These are phyloP conservation scores for Fragilaria radians DNA, from an alignment of 108 stramenopile genomes.

Conservation along the genomic window DNA sequence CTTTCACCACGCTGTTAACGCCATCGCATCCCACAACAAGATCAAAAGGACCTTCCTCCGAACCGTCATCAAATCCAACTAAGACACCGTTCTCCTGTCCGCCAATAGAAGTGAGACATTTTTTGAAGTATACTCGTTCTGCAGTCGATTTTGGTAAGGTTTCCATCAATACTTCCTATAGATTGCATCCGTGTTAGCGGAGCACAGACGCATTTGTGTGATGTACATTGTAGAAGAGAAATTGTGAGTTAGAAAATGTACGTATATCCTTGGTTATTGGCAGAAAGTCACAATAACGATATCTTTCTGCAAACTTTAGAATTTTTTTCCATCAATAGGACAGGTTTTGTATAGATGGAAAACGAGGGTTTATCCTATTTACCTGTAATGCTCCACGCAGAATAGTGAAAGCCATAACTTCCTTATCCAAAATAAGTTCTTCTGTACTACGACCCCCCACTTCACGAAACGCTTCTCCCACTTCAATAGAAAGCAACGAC, in stretches of 20 bases:
- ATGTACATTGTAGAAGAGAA: no score
- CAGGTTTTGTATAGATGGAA: no score
- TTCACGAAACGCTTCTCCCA: conserved; percentile 33
- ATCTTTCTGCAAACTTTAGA: no score
- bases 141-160: conserved; percentile 24
- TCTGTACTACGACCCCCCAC: conserved; percentile 20
- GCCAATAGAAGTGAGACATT: conserved; percentile 28
- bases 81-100: conserved; percentile 24
- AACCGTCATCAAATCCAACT: conserved; percentile 57
- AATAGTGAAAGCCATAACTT: conserved; percentile 52
- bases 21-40: conserved; percentile 83
- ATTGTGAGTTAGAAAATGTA: no score
- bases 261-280: no score
- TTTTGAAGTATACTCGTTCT: conserved; percentile 35
- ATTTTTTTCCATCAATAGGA: no score
- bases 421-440: conserved; percentile 18
- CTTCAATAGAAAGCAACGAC: conserved; percentile 41
- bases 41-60: conserved; percentile 57
- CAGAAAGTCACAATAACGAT: no score
- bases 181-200: neutral
- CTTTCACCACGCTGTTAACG: conserved; percentile 53
- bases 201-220: no score
- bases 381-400: conserved; percentile 66
- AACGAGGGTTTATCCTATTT: conserved; percentile 2
- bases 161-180: conserved; percentile 33